These are phyloP conservation scores for Saccharomyces hybrid DNA, from an alignment of 1,139 yeast genomes.

Conservation along the genomic window DNA sequence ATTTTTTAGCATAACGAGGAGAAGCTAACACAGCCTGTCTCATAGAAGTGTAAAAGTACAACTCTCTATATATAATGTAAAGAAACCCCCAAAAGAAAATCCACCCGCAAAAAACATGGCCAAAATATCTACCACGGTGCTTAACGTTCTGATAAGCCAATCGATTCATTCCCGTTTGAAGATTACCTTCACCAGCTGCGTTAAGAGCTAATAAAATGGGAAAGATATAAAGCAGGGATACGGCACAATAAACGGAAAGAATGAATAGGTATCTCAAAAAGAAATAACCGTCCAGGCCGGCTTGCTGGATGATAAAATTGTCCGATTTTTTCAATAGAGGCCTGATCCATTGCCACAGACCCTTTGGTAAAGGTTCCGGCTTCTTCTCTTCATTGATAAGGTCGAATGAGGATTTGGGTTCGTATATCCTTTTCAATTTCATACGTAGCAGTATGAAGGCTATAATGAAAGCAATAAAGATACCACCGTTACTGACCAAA, in stretches of 20 bases:
- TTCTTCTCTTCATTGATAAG: slow-evolving; percentile 53
- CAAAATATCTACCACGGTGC: slow-evolving; percentile 57
- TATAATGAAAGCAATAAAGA: slow-evolving; percentile 47
- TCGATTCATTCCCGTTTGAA: slow-evolving; percentile 41
- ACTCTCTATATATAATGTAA: slow-evolving; percentile 72
- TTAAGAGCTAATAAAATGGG: slow-evolving; percentile 59
- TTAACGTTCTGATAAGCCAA: slow-evolving; percentile 69
- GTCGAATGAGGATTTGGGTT: slow-evolving; percentile 55
- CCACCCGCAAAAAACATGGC: slow-evolving; percentile 82
- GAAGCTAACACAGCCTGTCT: slow-evolving; percentile 77
- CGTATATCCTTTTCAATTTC: slow-evolving; percentile 54
- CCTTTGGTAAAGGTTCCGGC: slow-evolving; percentile 56
- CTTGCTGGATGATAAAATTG: slow-evolving; percentile 58
- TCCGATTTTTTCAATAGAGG: slow-evolving; percentile 54
- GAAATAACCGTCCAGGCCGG: slow-evolving; percentile 71
- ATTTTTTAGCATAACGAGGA: slow-evolving; percentile 65
- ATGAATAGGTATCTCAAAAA: slow-evolving; percentile 51
- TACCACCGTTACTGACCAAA: slow-evolving; percentile 45
- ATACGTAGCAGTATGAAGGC: slow-evolving; percentile 49
- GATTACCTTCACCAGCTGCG: slow-evolving; percentile 34
- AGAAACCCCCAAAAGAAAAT: slow-evolving; percentile 61
- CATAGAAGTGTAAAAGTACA: slow-evolving; percentile 68
- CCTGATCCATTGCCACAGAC: slow-evolving; percentile 56
- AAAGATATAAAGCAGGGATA: slow-evolving; percentile 42
- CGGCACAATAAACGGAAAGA: slow-evolving; percentile 36